Evolutionary conservation across 176 grass and related monocot species (phyloP).

Genomic region (Melocanna baccifera): DNA sequence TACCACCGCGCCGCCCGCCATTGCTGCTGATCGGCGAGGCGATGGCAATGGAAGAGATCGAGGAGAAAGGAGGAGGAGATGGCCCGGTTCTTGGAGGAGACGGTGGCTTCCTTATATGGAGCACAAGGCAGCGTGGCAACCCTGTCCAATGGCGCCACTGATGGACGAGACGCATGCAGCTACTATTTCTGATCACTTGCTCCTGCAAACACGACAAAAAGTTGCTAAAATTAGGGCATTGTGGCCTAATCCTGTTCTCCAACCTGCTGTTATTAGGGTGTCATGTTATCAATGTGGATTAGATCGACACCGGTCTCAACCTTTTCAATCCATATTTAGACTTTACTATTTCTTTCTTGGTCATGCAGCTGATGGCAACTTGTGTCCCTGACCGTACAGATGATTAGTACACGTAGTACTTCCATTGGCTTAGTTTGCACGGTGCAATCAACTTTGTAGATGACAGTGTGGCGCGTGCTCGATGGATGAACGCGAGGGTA

Average conservation of each 20-base stretch:
- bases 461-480: neutral
- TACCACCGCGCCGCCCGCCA: slow-evolving; percentile 69
- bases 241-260: neutral
- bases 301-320: neutral
- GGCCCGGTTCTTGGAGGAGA: neutral
- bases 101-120: neutral
- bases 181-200: slow-evolving; percentile 24
- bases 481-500: neutral
- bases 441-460: neutral
- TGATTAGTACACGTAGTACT: neutral
- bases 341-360: slow-evolving; percentile 33
- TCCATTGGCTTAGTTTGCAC: neutral
- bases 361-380: neutral
- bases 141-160: slow-evolving; percentile 16
- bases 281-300: neutral
- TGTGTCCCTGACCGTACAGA: neutral
- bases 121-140: neutral
- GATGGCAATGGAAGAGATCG: neutral
- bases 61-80: neutral
- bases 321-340: slow-evolving; percentile 50
- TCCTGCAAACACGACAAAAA: neutral
- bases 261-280: neutral
- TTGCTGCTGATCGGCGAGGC: slow-evolving; percentile 10
- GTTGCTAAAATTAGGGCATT: slow-evolving; percentile 25
- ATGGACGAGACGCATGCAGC: slow-evolving; percentile 20